Evolutionary conservation across 1,284 basidiomycete genomes (phyloP).

Genomic region (Gymnopus androsaceus): DNA sequence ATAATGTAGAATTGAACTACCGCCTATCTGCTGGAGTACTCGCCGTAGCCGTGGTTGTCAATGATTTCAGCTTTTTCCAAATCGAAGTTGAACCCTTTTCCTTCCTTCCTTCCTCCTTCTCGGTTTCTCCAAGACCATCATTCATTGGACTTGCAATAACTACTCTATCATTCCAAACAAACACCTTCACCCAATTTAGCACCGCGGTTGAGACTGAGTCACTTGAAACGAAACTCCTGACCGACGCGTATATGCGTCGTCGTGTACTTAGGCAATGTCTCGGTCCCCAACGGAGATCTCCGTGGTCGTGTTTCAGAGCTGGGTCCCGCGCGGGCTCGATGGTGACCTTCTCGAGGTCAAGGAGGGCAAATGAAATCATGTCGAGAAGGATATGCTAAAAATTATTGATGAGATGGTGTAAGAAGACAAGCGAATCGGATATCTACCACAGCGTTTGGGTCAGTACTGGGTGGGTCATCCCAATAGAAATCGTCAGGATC

Average conservation of each 20-base stretch:
- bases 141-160: neutral
- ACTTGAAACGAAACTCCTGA: neutral
- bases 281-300: neutral
- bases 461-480: neutral
- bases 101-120: no score
- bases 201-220: neutral
- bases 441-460: constrained; percentile 4
- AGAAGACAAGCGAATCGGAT: neutral
- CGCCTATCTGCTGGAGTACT: no score
- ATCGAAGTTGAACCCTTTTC: no score
- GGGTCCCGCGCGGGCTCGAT: constrained; percentile 6
- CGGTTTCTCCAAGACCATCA: no score
- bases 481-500: neutral
- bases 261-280: neutral
- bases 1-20: no score
- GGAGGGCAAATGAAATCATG: neutral
- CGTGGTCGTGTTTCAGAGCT: neutral
- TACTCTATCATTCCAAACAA: neutral
- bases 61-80: no score
- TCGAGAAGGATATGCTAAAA: constrained; percentile 3
- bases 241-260: neutral
- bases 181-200: constrained; percentile 3
- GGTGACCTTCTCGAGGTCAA: neutral
- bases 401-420: neutral
- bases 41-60: no score